These are phyloP conservation scores for Helichrysum umbraculigerum DNA, from an alignment of 129 eudicot genomes.

Conservation along the genomic window DNA sequence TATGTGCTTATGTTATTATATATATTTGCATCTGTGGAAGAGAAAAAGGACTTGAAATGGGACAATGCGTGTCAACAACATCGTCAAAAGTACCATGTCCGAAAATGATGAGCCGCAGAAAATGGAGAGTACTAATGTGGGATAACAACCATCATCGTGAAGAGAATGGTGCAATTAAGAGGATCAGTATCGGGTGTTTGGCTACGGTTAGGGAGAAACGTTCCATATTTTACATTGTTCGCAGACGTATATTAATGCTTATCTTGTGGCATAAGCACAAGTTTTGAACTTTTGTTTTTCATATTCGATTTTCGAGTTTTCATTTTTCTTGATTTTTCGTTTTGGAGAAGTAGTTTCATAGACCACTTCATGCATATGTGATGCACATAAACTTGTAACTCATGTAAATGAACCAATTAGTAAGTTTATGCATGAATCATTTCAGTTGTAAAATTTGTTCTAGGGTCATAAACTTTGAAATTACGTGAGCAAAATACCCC, in stretches of 20 bases:
- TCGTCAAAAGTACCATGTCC: not conserved
- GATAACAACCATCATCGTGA: not conserved
- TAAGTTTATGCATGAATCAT: not conserved
- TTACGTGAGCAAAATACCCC: too few relatives aligned
- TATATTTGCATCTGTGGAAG: not conserved
- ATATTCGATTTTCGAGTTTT: not conserved
- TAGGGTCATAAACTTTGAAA: too few relatives aligned
- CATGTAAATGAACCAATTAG: not conserved
- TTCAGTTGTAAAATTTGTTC: too few relatives aligned
- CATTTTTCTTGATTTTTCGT: not conserved
- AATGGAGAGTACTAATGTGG: not conserved
- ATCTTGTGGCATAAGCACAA: conserved; percentile 49
- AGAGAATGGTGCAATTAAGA: conserved; percentile 15
- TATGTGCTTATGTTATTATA: not conserved
- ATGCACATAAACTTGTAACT: not conserved
- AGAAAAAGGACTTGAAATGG: not conserved
- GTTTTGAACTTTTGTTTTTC: conserved; percentile 18
- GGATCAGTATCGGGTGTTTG: conserved; percentile 17
- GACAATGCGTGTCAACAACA: conserved; percentile 30
- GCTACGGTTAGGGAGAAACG: conserved; percentile 39
- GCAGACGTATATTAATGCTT: conserved; percentile 52
- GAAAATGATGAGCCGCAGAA: not conserved
- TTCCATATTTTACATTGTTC: conserved; percentile 45
- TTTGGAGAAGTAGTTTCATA: too few relatives aligned
- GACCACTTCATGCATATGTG: too few relatives aligned